Base-by-base conservation (phyloP, 2,329 filamentous ascomycete genomes). In the Mariannaea sp. region DNA sequence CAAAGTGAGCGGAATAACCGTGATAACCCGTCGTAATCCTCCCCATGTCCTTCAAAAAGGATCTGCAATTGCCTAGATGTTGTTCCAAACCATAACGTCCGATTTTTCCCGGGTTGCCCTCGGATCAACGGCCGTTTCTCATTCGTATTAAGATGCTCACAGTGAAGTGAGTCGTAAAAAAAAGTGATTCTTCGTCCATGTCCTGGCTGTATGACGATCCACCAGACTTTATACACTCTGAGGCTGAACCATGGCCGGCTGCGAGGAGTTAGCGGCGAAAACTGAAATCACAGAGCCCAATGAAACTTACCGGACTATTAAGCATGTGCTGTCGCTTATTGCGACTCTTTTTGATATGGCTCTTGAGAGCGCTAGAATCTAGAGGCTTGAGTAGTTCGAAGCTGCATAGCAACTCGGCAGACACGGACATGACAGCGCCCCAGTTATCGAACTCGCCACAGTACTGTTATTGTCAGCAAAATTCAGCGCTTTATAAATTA, bases 371-470 rank as follows among this genome's bases (percentile, higher is more conserved):
- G 65, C 90, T 95, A 10, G 92, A 97, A 73, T 99, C 94, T 40
- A 99, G 81, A 7, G 94, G 94, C 73, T 99, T 99, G 56, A 99
- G 81, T 13, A 99, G 80, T 74, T 99, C 94, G 69, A 99, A 99
- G 70, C 92, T 97, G 76, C 94, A 99, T 1, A 99, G 83, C 46
- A 99, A 76, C 72, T 97, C 94, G 12, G 84, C 85, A 1, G 92
- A 97, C 17, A 99, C 94, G 2, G 93, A 96, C 94, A 99, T 99
- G 62, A 97, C 92, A 12, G 94, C 94, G 16, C 94, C 94, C 91
- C 94, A 97, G 60, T 99, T 99, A 71, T 99, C 94, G 63, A 99
- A 99, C 73, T 99, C 94, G 62, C 94, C 94, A 67, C 94, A 99
- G 69, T 99, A 97, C 90, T 96, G 60, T 30, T 29, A 20, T n/a